Evolutionary conservation across 176 grass and related monocot genomes (phyloP).

Genomic region (Tillandsia fasciculata): DNA sequence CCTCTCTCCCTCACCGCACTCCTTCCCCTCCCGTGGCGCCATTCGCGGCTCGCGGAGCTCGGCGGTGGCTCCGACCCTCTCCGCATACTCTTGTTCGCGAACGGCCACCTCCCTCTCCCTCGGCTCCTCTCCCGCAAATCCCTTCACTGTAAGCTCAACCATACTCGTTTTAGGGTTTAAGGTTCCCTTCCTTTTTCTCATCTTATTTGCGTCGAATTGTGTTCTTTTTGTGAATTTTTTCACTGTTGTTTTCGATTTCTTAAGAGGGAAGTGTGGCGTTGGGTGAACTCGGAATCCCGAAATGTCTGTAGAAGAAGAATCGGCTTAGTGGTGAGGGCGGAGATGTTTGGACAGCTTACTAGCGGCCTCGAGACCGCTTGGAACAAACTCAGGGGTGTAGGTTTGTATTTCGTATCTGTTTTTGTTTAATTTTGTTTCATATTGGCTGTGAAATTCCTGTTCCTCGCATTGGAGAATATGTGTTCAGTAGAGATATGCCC

Average conservation of each 20-base stretch:
- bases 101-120: slow-evolving; percentile 18
- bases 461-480: not conserved
- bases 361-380: slow-evolving; percentile 85
- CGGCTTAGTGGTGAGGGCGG: slow-evolving; percentile 54
- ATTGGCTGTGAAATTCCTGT: not conserved
- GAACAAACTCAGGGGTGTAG: slow-evolving; percentile 87
- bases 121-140: slow-evolving; percentile 14
- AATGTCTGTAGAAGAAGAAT: slow-evolving; percentile 15
- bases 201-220: not conserved
- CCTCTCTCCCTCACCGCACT: slow-evolving; percentile 12
- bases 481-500: not conserved
- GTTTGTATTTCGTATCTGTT: slow-evolving; percentile 23
- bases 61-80: not conserved
- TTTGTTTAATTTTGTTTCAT: not conserved
- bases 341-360: slow-evolving; percentile 97
- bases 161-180: not conserved
- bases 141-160: slow-evolving; percentile 28
- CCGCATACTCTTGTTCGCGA: slow-evolving; percentile 6
- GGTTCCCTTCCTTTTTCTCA: not conserved
- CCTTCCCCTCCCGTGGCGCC: not conserved
- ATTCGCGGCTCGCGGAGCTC: slow-evolving; percentile 6
- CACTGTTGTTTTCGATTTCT: not conserved
- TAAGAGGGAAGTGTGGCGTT: slow-evolving; percentile 20
- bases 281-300: slow-evolving; percentile 14
- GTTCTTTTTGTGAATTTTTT: not conserved